Conservation (phyloP, 1,139 yeast genomes). For the Kodamaea anthophila region DNA sequence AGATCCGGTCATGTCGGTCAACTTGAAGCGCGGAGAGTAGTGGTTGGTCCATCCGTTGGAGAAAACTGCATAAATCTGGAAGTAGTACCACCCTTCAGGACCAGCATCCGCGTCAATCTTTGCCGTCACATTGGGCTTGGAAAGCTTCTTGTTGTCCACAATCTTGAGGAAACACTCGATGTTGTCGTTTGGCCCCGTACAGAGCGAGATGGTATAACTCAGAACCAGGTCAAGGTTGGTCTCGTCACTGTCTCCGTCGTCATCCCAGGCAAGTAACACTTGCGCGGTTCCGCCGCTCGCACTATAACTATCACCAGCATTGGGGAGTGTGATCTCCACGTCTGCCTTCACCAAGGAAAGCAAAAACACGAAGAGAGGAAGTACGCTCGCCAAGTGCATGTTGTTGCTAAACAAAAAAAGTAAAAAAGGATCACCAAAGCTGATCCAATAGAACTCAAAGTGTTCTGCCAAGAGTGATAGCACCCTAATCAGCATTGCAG, state of each 20-base stretch:
- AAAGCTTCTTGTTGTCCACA: constrained; percentile 15
- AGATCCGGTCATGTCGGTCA: constrained; percentile 68
- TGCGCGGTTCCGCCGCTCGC: constrained; percentile 45
- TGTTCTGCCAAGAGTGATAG: no score
- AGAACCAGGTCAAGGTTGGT: constrained; percentile 34
- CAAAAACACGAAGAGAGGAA: constrained; percentile 7
- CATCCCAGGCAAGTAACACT: constrained; percentile 57
- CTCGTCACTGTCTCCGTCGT: constrained; percentile 42
- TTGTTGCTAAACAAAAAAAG: no score
- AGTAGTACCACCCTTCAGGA: constrained; percentile 59
- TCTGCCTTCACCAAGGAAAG: constrained; percentile 38
- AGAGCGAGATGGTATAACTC: constrained; percentile 49
- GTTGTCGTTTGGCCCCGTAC: constrained; percentile 57
- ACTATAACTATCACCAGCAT: constrained; percentile 39
- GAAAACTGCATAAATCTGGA: constrained; percentile 53
- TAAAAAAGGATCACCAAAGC: no score
- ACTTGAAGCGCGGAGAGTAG: constrained; percentile 61
- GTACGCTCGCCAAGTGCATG: constrained; percentile 4
- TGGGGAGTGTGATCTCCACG: constrained; percentile 51
- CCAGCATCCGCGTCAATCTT: constrained; percentile 38
- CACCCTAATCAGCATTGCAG: no score
- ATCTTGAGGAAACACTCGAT: constrained; percentile 39
- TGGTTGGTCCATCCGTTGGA: constrained; percentile 51
- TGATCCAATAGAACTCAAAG: no score
- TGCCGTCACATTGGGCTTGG: constrained; percentile 32